Percentiles rank a stretch among this genome's conserved stretches.
Conservation (phyloP, 2,329 filamentous ascomycete genomes). For the Epichloe coenophiala region DNA sequence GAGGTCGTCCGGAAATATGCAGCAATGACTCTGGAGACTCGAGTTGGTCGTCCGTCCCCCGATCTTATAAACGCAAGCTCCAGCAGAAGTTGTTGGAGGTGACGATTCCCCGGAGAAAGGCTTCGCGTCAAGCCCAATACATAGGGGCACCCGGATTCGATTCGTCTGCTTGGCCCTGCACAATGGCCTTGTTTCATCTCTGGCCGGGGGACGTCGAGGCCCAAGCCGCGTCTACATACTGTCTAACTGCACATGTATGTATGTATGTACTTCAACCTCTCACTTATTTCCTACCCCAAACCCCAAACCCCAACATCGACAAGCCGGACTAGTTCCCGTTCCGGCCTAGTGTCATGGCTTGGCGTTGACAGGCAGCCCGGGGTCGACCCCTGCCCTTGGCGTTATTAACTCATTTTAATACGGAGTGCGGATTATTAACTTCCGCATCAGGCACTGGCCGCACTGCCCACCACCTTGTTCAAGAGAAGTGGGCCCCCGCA, state of each 20-base stretch:
- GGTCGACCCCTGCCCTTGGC: too few species aligned
- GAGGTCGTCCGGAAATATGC: not conserved
- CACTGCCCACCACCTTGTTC: not conserved
- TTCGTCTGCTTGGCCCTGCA: not conserved
- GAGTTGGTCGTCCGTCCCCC: too few species aligned
- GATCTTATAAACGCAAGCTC: too few species aligned
- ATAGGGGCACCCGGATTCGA: not conserved
- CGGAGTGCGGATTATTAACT: not conserved
- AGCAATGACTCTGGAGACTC: too few species aligned
- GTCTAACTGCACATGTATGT: too few species aligned
- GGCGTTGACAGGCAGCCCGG: not conserved
- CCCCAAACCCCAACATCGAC: not conserved
- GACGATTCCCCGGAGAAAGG: too few species aligned
- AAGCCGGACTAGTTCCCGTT: not conserved
- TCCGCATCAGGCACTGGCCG: not conserved
- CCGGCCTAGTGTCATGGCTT: not conserved
- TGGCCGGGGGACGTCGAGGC: not conserved
- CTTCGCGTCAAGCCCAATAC: not conserved
- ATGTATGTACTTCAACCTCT: too few species aligned
- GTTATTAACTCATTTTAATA: not conserved
- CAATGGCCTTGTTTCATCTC: not conserved
- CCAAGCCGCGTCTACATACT: not conserved
- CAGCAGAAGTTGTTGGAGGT: fast-evolving
- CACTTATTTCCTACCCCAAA: not conserved
- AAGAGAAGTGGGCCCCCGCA: not conserved